phyloP scores from a whole-genome alignment of 2,329 filamentous ascomycete species.

The Trichoderma guizhouense region DNA sequence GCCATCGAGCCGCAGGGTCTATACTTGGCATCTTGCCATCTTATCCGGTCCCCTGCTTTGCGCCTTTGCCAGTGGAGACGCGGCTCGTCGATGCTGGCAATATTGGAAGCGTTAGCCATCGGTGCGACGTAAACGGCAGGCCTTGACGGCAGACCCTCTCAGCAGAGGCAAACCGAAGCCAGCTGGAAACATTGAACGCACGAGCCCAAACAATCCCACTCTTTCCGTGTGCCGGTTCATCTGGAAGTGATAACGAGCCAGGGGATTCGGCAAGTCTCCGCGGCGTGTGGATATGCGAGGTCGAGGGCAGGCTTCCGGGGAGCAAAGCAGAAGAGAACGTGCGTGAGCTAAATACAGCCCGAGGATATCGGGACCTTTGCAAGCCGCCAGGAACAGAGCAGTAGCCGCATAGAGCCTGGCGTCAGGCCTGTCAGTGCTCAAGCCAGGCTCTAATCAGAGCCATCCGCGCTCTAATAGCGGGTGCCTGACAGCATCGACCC shows the following conservation, averaged over 20 bases:
- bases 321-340: background rate
- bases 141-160: background rate
- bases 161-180: background rate
- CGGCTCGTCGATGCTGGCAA: background rate
- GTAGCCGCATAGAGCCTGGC: background rate
- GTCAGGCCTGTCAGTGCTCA: background rate
- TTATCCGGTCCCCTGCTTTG: background rate
- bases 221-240: background rate
- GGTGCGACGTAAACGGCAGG: background rate
- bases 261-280: background rate
- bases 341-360: background rate
- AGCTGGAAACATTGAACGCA: background rate
- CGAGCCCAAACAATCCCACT: background rate
- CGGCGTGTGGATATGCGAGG: background rate
- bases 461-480: constrained; percentile 5
- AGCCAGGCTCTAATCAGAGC: background rate
- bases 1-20: background rate
- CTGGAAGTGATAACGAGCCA: background rate
- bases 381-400: background rate
- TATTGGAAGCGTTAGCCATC: background rate
- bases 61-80: constrained; percentile 3
- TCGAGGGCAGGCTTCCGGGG: background rate
- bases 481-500: constrained; percentile 3
- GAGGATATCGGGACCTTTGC: background rate
- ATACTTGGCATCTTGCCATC: background rate